Percentiles rank a stretch among this genome's conserved stretches.
phyloP scores from a whole-genome alignment of 2,329 filamentous ascomycete species.

The Akanthomyces muscarius region DNA sequence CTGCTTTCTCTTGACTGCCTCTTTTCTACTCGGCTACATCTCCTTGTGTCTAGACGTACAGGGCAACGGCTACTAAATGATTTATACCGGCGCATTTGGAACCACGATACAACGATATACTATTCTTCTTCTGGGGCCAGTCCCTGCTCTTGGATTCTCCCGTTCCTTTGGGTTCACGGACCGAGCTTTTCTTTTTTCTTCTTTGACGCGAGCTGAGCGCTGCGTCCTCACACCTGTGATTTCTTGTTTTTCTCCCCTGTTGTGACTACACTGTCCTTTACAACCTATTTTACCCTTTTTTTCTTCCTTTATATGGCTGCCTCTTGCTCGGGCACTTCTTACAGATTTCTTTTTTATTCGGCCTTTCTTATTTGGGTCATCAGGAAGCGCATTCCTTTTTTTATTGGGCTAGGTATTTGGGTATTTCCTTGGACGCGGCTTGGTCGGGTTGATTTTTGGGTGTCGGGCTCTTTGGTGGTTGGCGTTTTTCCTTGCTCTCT shows the following conservation, averaged over 20 bases:
- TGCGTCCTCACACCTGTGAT: not conserved
- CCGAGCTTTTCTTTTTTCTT: constrained; percentile 10
- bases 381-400: not conserved
- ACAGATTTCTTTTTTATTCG: not conserved
- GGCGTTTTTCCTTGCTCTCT: not conserved
- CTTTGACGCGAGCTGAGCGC: not conserved
- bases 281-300: constrained; percentile 15
- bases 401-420: constrained; percentile 10
- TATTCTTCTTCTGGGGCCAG: constrained; percentile 21
- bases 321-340: too few species aligned
- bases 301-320: not conserved
- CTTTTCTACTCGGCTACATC: constrained; percentile 1
- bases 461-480: not conserved
- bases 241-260: not conserved
- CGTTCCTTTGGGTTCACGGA: not conserved
- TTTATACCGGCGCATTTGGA: constrained; percentile 25
- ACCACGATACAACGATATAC: constrained; percentile 22
- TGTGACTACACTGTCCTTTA: constrained; percentile 14
- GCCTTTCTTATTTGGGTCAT: constrained; percentile 6
- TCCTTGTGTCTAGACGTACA: constrained; percentile 12
- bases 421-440: constrained; percentile 4
- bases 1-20: not conserved
- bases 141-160: constrained; percentile 9
- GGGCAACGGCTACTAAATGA: constrained; percentile 14
- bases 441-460: not conserved